Evolutionary conservation across 139 green algal genomes (phyloP), one percentile per base, ranked within the genome.

Genomic region (Volvox africanus): DNA sequence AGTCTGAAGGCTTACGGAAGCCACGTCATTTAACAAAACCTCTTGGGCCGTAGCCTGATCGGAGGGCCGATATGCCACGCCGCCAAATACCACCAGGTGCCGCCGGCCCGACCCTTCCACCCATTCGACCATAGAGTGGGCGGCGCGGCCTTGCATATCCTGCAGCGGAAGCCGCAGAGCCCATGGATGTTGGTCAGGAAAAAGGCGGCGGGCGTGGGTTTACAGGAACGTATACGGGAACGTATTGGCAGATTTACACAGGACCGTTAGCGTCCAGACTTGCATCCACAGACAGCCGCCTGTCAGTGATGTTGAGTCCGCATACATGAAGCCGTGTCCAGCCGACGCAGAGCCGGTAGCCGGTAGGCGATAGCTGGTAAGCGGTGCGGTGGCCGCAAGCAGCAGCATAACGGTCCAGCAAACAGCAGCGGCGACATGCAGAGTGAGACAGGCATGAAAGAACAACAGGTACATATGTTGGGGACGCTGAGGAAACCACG

Each of bases 71-170:
- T 77, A 77, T 0, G 33, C 35, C 28, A 35, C 26, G 24, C 84
- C 84, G 11, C 84, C 84, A 33, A 81, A 89, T 5, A 89, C 68
- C 26, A 89, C 84, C 13, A 89, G 67, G 37, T 89, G 36, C 2
- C 84, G 84, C 68, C 68, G 67, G 9, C 68, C 68, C 0, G 20
- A 36, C 0, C 26, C 24, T 22, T 89, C 84, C 65, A 50, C 1
- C 67, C 68, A 89, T 35, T 89, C 84, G 0, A 89, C 68, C 84
- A 89, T 89, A 5, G 67, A 32, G 68, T 89, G 84, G 12, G 61
- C 84, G 30, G 84, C 36, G 36, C 84, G 84, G 2, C 68, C 84
- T 0, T 33, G 28, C 0, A 89, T 67, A 61, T 37, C 50, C 84
- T 89, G 37, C 14, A 12, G 44, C 44, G 44, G 44, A 9, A 24